Evolutionary conservation across 2,329 filamentous ascomycete species (phyloP), one percentile per base, ranked within the genome.

Genomic region (Drechslera avenae): DNA sequence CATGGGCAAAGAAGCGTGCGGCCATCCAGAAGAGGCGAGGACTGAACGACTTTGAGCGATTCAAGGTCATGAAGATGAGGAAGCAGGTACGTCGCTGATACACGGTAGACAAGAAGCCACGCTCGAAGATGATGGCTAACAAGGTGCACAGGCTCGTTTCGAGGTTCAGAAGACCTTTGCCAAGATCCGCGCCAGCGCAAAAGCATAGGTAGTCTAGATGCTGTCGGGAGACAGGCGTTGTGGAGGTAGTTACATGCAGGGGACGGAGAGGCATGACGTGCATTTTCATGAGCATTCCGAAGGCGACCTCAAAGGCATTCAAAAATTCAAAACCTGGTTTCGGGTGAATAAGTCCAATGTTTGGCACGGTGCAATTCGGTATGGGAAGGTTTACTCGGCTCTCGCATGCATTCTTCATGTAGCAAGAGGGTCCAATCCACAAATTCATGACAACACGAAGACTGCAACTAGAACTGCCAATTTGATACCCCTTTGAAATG

Each of bases 61-160:
- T 97, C 91, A 97, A 99, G 90, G 94, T 97, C 73, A 85, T 97
- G 86, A 88, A 93, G 81, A 85, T 97, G 82, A 95, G 93, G 89
- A 99, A 99, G 88, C 92, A 97, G 88, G 90, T 92, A 76, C 67
- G 84, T 82, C 50, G 44, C 26, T 8, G 5, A 18, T 12, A 18
- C n/a, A 13, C 26, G 26, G 19, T 28, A 37, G 36, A 21, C 12
- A 16, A 19, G 17, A 41, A 50, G 43, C 30, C 44, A 39, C 32
- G 14, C 12, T 12, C 21, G 39, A 46, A 47, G 42, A 54, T 12
- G 21, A 42, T 10, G n/a, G 53, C 62, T 68, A 57, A 69, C 58
- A 55, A 2, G 16, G 45, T 23, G 10, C 23, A 33, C 68, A 87
- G 85, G 83, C 84, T 79, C 90, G 92, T 78, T 97, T 95, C 83